Evolutionary conservation across 202 grass and related monocot species (phyloP).

Genomic region (Bolboschoenoplectus hybrid): DNA sequence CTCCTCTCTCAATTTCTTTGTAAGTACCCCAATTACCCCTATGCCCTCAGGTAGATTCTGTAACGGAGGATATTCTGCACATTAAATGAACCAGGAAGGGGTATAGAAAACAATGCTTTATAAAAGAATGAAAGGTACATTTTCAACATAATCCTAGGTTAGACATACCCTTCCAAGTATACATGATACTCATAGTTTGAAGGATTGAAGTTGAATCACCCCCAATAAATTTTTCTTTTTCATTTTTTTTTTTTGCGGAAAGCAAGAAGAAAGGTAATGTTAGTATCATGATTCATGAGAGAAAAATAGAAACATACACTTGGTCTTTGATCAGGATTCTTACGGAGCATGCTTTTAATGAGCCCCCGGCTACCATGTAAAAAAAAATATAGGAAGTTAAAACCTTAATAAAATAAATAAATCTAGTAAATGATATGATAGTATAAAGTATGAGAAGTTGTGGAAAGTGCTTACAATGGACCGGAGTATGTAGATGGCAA

Average conservation of each 20-base stretch:
- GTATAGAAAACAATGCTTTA: not conserved
- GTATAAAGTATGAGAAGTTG: not conserved
- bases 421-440: not conserved
- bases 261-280: conserved; percentile 10
- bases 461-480: conserved; percentile 64
- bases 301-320: conserved; percentile 58
- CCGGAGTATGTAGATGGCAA: conserved; percentile 79
- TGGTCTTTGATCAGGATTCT: conserved; percentile 87
- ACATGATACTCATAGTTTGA: not conserved
- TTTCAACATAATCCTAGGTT: conserved; percentile 5
- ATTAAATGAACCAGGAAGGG: not conserved
- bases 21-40: not conserved
- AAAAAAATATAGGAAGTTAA: conserved; percentile 36
- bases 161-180: not conserved
- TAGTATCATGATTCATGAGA: not conserved
- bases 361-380: conserved; percentile 69
- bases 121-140: not conserved
- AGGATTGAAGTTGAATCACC: not conserved
- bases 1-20: conserved; percentile 6
- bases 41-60: not conserved
- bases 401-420: conserved; percentile 6
- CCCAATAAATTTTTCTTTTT: not conserved
- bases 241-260: not conserved
- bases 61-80: not conserved
- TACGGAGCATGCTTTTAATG: conserved; percentile 90